These are phyloP conservation scores for Anaeromyces robustus DNA, from an alignment of 192 early-diverging fungal species.

Conservation along the genomic window DNA sequence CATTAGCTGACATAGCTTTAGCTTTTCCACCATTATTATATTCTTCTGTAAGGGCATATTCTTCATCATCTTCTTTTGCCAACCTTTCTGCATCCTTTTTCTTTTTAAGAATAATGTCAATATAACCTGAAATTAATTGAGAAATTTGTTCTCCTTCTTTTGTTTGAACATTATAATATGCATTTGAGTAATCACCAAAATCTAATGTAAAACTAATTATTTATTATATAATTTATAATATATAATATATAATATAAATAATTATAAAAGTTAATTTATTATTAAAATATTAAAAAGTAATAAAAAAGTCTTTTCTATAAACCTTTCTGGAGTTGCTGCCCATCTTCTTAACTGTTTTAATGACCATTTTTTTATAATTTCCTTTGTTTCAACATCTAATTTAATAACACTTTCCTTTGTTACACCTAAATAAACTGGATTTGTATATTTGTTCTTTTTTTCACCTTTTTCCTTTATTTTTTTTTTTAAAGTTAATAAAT, in stretches of 20 bases:
- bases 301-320: no score
- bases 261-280: no score
- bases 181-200: slow-evolving; percentile 40
- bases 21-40: slow-evolving; percentile 9
- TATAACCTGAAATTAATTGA: slow-evolving; percentile 39
- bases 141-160: slow-evolving; percentile 40
- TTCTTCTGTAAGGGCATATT: slow-evolving; percentile 32
- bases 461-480: slow-evolving; percentile 10
- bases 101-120: slow-evolving; percentile 47
- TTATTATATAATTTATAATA: no score
- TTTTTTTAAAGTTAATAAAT: background rate
- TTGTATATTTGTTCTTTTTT: slow-evolving; percentile 26
- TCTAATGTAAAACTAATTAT: slow-evolving; percentile 35
- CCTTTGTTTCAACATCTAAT: slow-evolving; percentile 34
- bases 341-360: slow-evolving; percentile 37
- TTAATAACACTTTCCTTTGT: slow-evolving; percentile 34
- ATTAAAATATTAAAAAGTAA: no score
- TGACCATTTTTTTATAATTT: slow-evolving; percentile 30
- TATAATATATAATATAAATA: no score
- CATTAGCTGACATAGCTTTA: background rate
- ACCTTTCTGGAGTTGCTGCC: slow-evolving; percentile 33
- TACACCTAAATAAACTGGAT: slow-evolving; percentile 26
- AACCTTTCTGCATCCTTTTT: slow-evolving; percentile 32
- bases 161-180: slow-evolving; percentile 37
- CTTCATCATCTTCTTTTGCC: slow-evolving; percentile 21